Percentiles rank a stretch among this genome's conserved stretches.
Conservation (phyloP, 1,139 yeast genomes). For the Saccharomycopsis hybrid region DNA sequence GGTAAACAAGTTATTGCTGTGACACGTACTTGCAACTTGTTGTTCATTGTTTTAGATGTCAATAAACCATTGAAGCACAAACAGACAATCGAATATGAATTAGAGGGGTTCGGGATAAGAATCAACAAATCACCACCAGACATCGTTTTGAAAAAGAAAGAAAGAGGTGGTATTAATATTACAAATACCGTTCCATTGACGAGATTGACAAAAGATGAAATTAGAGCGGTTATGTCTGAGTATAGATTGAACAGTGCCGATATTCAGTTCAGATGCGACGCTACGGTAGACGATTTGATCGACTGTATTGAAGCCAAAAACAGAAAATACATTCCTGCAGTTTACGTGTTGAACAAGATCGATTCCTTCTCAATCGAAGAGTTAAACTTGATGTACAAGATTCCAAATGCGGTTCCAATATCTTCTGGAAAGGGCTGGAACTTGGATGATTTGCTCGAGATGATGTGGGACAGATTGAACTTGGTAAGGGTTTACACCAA, state of each 20-base stretch:
- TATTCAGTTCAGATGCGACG: conserved; percentile 93
- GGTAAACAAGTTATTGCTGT: conserved; percentile 99
- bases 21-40: conserved; percentile 89
- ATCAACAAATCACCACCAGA: conserved; percentile 90
- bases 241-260: conserved; percentile 96
- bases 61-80: conserved; percentile 94
- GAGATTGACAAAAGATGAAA: conserved; percentile 85
- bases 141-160: conserved; percentile 84
- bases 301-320: conserved; percentile 89
- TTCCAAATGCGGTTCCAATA: conserved; percentile 95
- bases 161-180: conserved; percentile 90
- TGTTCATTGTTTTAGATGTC: conserved; percentile 90
- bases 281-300: conserved; percentile 91
- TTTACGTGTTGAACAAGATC: conserved; percentile 89
- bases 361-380: conserved; percentile 94
- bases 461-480: conserved; percentile 90
- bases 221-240: conserved; percentile 92
- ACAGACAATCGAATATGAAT: conserved; percentile 84
- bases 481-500: conserved; percentile 94
- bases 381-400: conserved; percentile 77
- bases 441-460: conserved; percentile 83
- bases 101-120: conserved; percentile 96
- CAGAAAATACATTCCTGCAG: conserved; percentile 90
- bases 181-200: conserved; percentile 92
- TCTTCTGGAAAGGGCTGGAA: conserved; percentile 97